These are phyloP conservation scores for Penstemon newberryi DNA, from an alignment of 257 asterid species.

Conservation along the genomic window DNA sequence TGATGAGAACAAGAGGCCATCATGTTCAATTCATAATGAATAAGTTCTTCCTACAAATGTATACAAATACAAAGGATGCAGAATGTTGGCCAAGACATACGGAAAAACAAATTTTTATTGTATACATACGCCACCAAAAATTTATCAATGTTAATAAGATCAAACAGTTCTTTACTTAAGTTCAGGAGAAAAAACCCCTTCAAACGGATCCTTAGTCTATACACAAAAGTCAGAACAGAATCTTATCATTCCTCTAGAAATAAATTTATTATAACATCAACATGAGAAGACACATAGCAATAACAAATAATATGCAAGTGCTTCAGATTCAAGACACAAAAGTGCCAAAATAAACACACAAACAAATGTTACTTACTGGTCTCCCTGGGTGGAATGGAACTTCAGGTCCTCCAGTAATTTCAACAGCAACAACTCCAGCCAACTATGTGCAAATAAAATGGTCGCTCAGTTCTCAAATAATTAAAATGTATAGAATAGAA, in stretches of 20 bases:
- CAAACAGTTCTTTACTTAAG: background rate
- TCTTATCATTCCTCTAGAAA: background rate
- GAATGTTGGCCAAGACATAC: background rate
- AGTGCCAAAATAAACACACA: background rate
- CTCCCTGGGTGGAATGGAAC: constrained; percentile 89
- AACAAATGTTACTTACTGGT: constrained; percentile 41
- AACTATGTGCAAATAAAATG: constrained; percentile 40
- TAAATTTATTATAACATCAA: background rate
- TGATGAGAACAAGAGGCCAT: background rate
- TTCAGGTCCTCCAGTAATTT: constrained; percentile 94
- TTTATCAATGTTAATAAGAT: background rate
- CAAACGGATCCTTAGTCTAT: background rate
- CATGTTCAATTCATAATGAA: background rate
- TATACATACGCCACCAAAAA: background rate
- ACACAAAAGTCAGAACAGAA: background rate
- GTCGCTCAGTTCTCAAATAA: background rate
- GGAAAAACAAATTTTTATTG: background rate
- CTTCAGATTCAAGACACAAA: background rate
- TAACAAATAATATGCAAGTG: background rate
- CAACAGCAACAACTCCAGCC: constrained; percentile 95
- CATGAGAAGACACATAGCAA: background rate
- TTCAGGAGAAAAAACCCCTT: background rate
- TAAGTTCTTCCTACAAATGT: background rate
- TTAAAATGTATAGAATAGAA: background rate
- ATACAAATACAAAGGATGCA: background rate